A percentile compares a stretch with the other conserved stretches of the same genome.
Conservation (phyloP, 768 basidiomycete species). For the Punctularia strigosozonata region DNA sequence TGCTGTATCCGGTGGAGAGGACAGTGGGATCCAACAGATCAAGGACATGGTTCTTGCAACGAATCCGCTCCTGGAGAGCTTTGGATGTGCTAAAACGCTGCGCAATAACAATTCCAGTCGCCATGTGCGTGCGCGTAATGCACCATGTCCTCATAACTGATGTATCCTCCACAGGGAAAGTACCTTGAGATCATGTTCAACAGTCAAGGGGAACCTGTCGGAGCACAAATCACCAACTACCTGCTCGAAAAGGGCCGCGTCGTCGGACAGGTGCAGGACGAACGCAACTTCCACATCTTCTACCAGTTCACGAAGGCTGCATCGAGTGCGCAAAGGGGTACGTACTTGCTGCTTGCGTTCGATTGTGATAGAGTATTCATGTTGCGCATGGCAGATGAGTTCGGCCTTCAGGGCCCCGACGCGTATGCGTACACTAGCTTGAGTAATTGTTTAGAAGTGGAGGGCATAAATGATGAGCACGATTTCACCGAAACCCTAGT, state of each 20-base stretch:
- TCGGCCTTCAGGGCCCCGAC: conserved; percentile 93
- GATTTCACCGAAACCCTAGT: conserved; percentile 89
- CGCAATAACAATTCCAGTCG: conserved; percentile 98
- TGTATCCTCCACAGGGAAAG: conserved; percentile 60
- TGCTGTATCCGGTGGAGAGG: conserved; percentile 82
- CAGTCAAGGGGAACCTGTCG: conserved; percentile 80
- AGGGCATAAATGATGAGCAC: conserved; percentile 78
- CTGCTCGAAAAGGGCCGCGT: conserved; percentile 94
- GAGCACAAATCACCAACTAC: conserved; percentile 98
- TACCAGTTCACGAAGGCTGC: conserved; percentile 99
- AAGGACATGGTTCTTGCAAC: conserved; percentile 99
- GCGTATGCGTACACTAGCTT: conserved; percentile 88
- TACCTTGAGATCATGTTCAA: conserved; percentile 99
- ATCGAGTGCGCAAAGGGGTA: conserved; percentile 79
- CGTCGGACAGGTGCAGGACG: conserved; percentile 91
- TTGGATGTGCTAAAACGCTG: conserved; percentile 97
- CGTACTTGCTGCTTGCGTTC: conserved; percentile 9
- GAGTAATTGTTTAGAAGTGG: conserved; percentile 86
- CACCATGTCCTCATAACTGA: conserved; percentile 1
- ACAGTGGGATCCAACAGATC: conserved; percentile 90
- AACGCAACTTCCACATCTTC: conserved; percentile 98
- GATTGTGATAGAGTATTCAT: not conserved
- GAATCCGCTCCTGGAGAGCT: conserved; percentile 93
- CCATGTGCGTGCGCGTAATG: conserved; percentile 54
- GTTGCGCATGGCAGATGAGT: conserved; percentile 52